Evolutionary conservation across 768 basidiomycete species (phyloP), one percentile per base, ranked within the genome.

Genomic region (Lentinula lateritia): DNA sequence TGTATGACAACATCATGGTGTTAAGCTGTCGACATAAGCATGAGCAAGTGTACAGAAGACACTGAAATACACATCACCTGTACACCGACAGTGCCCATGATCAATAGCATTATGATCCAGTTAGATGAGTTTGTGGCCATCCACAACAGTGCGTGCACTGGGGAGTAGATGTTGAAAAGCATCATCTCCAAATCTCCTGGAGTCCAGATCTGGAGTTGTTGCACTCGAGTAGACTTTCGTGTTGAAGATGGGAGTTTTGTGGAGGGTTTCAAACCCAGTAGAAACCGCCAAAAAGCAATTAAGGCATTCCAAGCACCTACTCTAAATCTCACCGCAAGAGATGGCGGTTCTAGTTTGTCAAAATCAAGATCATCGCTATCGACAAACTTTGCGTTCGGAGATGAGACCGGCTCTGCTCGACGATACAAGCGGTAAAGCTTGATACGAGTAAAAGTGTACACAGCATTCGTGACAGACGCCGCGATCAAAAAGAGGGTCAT

Each of bases 101-200:
- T 74, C n/a, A 83, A 65, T 39, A 83, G 65, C 77, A 88, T 86
- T 59, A 85, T 62, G 61, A 92, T 83, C 91, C 92, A 94, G 72
- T 91, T 93, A 18, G 86, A 80, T 23, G 84, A 78, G 6, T 79
- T 79, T 32, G 86, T 85, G 46, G 84, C 83, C 70, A 86, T 80
- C 92, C 92, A 94, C 65, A 92, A 69, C 48, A 91, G 69, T 1
- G 82, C 78, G 66, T 93, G 91, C 13, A 81, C 84, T 43, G 92
- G 92, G 0, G 92, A 93, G 73, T 93, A 94, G 28, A 92, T 72
- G 45, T 82, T 79, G 63, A 94, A 87, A 35, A 94, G 74, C 64
- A 78, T 79, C 63, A 84, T 77, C 68, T 93, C 90, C 43, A 90
- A 73, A 64, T 87, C 84, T 18, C 84, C 86, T 2, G 93, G 92